Base-by-base conservation (phyloP, 441 rosid genomes). In the Breynia disticha region DNA sequence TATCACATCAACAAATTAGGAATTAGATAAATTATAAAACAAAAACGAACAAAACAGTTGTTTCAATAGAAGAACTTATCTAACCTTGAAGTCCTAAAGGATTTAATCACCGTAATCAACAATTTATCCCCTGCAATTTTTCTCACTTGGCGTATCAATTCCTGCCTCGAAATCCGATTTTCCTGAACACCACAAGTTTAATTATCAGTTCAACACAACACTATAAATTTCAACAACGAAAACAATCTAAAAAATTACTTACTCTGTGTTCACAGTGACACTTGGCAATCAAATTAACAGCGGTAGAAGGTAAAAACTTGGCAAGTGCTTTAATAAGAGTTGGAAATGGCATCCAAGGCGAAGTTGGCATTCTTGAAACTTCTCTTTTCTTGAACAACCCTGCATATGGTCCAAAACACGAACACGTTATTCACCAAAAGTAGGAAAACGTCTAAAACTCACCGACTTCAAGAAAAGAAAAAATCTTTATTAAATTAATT, bases 261-360 rank as follows among this genome's bases (percentile, higher is more conserved):
- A 82, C 97, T 53, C 50, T 77, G 60, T 79, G 78, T 57, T 84
- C 84, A 60, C 35, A 71, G 13, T 83, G 73, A 61, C 70, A 61
- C 60, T 84, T 84, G 56, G 65, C 63, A 55, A 90, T 77, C 71
- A 65, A 57, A 42, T 48, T 42, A 35, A 80, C 56, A 6, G 70
- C 50, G 5, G 75, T 42, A 19, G 79, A 70, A 35, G 96, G 72
- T 57, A 90, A 56, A 48, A 75, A 77, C 78, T 78, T 75, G 0
- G 95, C 76, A 16, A 87, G 78, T 21, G 73, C 70, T 6, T 84
- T 70, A 60, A 90, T 82, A 49, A 90, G 73, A 50, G 67, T 64
- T 17, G 86, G 74, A 71, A 90, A 81, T 11, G 97, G 79, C 75
- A 86, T 80, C 87, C 87, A 87, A 12, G 90, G 90, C 0, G 96